These are phyloP conservation scores for Podospora comata DNA, from an alignment of 495 filamentous ascomycete genomes.

Conservation along the genomic window DNA sequence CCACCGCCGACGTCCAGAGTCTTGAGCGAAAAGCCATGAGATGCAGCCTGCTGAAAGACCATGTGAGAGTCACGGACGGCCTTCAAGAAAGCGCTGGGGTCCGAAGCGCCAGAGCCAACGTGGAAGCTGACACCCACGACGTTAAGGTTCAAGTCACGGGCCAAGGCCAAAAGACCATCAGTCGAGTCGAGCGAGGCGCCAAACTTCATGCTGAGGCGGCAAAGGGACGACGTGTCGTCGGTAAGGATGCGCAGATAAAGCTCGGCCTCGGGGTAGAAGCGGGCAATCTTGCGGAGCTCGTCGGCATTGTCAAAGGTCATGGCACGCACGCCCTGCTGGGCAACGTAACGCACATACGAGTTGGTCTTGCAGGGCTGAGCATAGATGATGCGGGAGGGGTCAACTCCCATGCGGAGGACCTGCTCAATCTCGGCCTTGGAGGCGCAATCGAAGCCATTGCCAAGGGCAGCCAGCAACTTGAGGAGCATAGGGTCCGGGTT, in stretches of 20 bases:
- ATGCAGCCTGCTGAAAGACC: constrained; percentile 84
- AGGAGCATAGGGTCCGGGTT: constrained; percentile 91
- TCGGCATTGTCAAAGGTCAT: constrained; percentile 99
- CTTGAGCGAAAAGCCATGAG: constrained; percentile 74
- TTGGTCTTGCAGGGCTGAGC: constrained; percentile 99
- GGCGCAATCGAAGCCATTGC: constrained; percentile 96
- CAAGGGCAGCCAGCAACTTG: constrained; percentile 78
- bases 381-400: constrained; percentile 93
- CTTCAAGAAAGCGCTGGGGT: constrained; percentile 81
- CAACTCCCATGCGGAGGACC: constrained; percentile 77
- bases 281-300: constrained; percentile 96
- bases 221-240: constrained; percentile 91
- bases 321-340: constrained; percentile 80
- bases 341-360: constrained; percentile 89
- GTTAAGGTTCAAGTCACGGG: constrained; percentile 85
- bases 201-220: constrained; percentile 94
- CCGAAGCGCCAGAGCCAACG: constrained; percentile 91
- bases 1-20: constrained; percentile 94
- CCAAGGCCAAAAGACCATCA: constrained; percentile 71
- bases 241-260: constrained; percentile 91
- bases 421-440: constrained; percentile 95
- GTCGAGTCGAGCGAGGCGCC: constrained; percentile 84
- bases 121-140: constrained; percentile 97
- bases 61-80: constrained; percentile 82
- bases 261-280: constrained; percentile 81